Base-by-base conservation (phyloP, 1,284 basidiomycete species). In the Termitomyces sp. region DNA sequence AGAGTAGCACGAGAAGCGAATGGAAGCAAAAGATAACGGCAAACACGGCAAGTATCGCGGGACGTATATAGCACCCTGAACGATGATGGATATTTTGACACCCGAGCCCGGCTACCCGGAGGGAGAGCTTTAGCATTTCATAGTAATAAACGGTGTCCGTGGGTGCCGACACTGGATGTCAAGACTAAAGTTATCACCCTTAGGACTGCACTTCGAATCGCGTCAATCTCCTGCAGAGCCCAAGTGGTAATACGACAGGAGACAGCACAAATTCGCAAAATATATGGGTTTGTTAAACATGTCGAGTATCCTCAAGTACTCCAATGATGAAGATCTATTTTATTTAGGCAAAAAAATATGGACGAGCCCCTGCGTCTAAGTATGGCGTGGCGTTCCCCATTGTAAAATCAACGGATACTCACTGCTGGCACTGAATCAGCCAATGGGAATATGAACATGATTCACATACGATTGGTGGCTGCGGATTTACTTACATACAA, bases 31-130 rank as follows among this genome's bases (percentile, higher is more conserved):
- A 30, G 3, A 48, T 41, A 53, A 53, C 52, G 44, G 50, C 48
- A 44, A 52, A 41, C 31, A 52, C 53, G 47, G 43, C 49, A 51
- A 60, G 54, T 50, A 56, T 60, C 54, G 59, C 59, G 59, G 59
- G 57, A 58, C 50, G 53, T 42, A 24, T 24, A 24, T 24, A 40
- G 50, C 40, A 51, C 19, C 45, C 36, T 55, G 45, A 45, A 33
- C 45, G 51, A 53, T 53, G 55, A 53, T 58, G 50, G 57, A 58
- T 45, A 52, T 43, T 19, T 34, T 53, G 51, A 58, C 56, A 56
- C 45, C 45, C 54, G 54, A 54, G 48, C 51, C 56, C 56, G 54
- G 46, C 41, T 17, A 34, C 54, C 54, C 58, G 56, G 58, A 40
- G 43, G 33, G 39, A 42, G 48, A 24, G 39, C 38, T 50, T 21